These are phyloP conservation scores for Babesia microti DNA, from an alignment of 169 alveolate genomes.

Conservation along the genomic window DNA sequence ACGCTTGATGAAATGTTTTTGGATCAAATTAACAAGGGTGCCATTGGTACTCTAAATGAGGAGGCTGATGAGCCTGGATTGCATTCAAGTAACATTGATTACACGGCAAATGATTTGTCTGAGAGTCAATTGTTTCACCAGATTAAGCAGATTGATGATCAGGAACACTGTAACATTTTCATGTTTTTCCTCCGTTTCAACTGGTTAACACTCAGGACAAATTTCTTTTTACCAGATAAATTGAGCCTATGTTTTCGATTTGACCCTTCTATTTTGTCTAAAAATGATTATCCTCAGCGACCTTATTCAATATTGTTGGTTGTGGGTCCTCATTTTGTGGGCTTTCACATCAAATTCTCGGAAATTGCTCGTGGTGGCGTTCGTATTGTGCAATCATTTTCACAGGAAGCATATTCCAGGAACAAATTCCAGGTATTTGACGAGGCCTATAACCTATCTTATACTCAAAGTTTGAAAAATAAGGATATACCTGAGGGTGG, in stretches of 20 bases:
- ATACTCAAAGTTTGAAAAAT: constrained; percentile 67
- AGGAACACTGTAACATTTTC: constrained; percentile 47
- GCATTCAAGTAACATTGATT: too few species aligned
- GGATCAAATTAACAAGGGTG: too few species aligned
- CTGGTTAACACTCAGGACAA: constrained; percentile 47
- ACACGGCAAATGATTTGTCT: constrained; percentile 5
- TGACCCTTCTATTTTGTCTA: constrained; percentile 43
- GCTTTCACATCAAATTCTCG: constrained; percentile 65
- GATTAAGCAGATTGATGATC: constrained; percentile 51
- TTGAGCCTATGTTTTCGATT: constrained; percentile 52
- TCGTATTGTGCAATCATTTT: constrained; percentile 62
- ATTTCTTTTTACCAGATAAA: constrained; percentile 53
- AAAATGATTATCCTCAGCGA: constrained; percentile 48
- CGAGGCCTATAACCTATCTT: constrained; percentile 67
- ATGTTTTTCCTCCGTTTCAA: constrained; percentile 53
- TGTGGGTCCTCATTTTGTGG: constrained; percentile 66
- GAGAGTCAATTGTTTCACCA: constrained; percentile 11
- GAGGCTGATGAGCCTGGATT: too few species aligned
- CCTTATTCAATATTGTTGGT: constrained; percentile 61
- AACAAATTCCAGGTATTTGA: constrained; percentile 58
- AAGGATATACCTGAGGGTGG: constrained; percentile 76
- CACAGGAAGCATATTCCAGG: constrained; percentile 54
- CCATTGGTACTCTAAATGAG: too few species aligned
- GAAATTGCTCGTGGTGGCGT: constrained; percentile 70
- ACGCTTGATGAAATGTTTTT: too few species aligned